A percentile compares a stretch with the other conserved stretches of the same genome.
These are phyloP conservation scores for Aspergillus phoenicis DNA, from an alignment of 2,329 filamentous ascomycete species.

Conservation along the genomic window DNA sequence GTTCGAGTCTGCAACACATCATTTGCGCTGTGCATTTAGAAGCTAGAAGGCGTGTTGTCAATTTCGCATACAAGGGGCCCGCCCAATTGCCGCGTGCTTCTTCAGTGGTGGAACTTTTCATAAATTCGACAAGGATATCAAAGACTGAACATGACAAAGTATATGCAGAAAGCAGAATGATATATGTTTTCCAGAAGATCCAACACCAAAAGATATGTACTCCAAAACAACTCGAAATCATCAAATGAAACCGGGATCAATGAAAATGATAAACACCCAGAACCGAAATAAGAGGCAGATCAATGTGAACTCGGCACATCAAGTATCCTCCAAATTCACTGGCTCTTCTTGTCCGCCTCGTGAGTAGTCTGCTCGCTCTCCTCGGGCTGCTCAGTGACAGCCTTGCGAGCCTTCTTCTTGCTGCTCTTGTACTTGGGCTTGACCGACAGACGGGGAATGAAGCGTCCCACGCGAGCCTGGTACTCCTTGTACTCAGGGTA, in stretches of 20 bases:
- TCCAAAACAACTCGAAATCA: not conserved
- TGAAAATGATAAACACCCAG: slow-evolving; percentile 1
- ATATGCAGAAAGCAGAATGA: not conserved
- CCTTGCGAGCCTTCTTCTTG: slow-evolving; percentile 22
- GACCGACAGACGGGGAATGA: slow-evolving; percentile 63
- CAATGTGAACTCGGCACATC: not conserved
- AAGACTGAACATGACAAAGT: not conserved
- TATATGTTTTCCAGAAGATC: slow-evolving; percentile 4
- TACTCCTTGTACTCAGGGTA: slow-evolving; percentile 88
- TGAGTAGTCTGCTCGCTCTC: slow-evolving; percentile 18
- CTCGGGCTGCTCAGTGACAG: slow-evolving; percentile 15
- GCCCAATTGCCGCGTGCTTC: not conserved
- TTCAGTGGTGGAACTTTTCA: not conserved
- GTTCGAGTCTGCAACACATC: too few relatives aligned
- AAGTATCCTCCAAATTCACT: not conserved
- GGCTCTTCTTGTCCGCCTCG: slow-evolving; percentile 26
- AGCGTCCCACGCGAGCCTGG: slow-evolving; percentile 78
- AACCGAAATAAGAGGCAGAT: not conserved
- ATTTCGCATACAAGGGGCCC: too few relatives aligned
- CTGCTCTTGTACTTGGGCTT: slow-evolving; percentile 34
- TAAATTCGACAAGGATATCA: not conserved
- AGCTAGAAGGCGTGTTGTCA: too few relatives aligned
- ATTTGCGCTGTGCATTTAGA: too few relatives aligned
- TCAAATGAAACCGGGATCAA: not conserved
- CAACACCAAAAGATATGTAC: slow-evolving; percentile 12